Base-by-base conservation (phyloP, 805 yeast genomes). In the Debaryomyces hansenii region DNA sequence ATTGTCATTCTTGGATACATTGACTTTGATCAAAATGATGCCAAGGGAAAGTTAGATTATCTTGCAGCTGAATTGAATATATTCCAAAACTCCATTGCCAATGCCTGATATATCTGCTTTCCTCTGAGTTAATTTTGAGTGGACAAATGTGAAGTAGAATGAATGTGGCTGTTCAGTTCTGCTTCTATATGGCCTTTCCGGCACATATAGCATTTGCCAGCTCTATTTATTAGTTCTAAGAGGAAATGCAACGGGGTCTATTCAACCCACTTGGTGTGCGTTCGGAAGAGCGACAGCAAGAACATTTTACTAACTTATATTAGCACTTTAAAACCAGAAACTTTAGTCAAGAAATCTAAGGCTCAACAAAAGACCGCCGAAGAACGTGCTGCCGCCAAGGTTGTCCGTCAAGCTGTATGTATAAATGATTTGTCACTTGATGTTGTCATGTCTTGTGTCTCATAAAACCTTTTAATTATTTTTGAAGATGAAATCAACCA, bases 331-430 rank as follows among this genome's bases (percentile, higher is more conserved):
- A 73, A 78, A 74, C 96, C 96, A 82, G 96, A 87, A 83, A 76
- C 94, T 70, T 85, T 84, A 72, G 76, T 84, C 75, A 87, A 87
- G 84, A 84, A 85, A 81, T 72, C 85, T 65, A 82, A 85, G 80
- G 83, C 86, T 74, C 80, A 82, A 71, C 83, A 84, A 68, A 85
- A 86, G 82, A 75, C 82, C 65, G 80, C 84, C 60, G 87, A 83
- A 69, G 81, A 83, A 74, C 80, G 85, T 66, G 84, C 88, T 70
- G 90, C 89, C 67, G 91, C 82, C 69, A 85, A 82, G 78, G 79
- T 75, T 69, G 86, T 84, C 59, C 81, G 90, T 74, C 80, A 82
- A 76, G 83, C 82, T 67, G 96, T 87, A 86, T 74, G 96, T 87
- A 72, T 54, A 37, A n/a, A 42, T 10, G 4, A 44, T 36, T 40